Conservation (phyloP, 1,284 basidiomycete species). For the Malassezia brasiliensis region DNA sequence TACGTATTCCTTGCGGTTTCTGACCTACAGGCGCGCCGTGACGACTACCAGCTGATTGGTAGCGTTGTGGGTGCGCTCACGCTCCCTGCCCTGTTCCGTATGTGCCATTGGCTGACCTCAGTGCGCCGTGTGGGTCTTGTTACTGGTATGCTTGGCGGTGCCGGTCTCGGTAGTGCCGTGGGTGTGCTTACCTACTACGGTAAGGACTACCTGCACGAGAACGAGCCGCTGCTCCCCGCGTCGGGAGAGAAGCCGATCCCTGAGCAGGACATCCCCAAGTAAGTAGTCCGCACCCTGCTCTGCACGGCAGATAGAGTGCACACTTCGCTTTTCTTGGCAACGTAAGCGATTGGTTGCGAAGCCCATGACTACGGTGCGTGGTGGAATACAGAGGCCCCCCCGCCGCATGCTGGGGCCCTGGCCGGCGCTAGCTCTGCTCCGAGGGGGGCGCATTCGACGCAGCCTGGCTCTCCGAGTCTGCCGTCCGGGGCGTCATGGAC, state of each 20-base stretch:
- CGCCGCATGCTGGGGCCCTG: too few relatives aligned
- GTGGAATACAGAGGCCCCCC: too few relatives aligned
- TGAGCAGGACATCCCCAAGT: conserved; percentile 1
- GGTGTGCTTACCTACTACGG: conserved; percentile 29
- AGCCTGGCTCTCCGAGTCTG: too few relatives aligned
- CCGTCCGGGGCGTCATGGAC: too few relatives aligned
- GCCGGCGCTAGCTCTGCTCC: too few relatives aligned
- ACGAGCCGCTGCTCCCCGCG: neutral
- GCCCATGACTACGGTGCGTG: too few relatives aligned
- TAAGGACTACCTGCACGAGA: conserved; percentile 1
- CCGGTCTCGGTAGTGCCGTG: conserved; percentile 31
- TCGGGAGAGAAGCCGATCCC: conserved; percentile 10
- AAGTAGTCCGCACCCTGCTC: neutral
- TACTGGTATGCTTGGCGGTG: conserved; percentile 39
- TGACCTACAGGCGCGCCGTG: conserved; percentile 20
- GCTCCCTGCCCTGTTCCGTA: conserved; percentile 33
- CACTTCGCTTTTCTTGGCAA: too few relatives aligned
- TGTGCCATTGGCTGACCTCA: conserved; percentile 7
- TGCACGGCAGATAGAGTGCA: too few relatives aligned
- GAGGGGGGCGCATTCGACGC: too few relatives aligned
- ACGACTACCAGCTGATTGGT: conserved; percentile 42
- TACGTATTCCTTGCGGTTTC: neutral
- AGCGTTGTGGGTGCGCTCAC: conserved; percentile 32
- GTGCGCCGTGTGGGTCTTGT: conserved; percentile 34
- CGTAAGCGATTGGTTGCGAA: too few relatives aligned